Evolutionary conservation across 768 basidiomycete genomes (phyloP).

Genomic region (Suillus occidentalis): DNA sequence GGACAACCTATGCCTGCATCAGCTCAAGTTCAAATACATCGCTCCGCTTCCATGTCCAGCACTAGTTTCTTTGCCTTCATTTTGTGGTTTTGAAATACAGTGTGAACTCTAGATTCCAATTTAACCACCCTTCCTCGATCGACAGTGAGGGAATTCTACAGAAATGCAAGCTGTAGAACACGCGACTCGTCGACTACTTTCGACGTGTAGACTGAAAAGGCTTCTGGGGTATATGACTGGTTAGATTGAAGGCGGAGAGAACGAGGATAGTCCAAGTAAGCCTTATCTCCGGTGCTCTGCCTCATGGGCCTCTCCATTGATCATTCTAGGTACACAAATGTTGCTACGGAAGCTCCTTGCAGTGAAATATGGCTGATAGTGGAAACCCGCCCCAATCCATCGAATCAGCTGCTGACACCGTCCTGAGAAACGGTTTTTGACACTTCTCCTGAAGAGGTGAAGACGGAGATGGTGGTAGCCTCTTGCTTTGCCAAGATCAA

Average conservation of each 20-base stretch:
- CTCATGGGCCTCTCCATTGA: constrained; percentile 7
- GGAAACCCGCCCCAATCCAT: constrained; percentile 78
- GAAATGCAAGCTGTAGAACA: constrained; percentile 95
- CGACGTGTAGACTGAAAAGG: constrained; percentile 75
- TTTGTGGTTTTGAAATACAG: constrained; percentile 1
- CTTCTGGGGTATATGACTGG: constrained; percentile 85
- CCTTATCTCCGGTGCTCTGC: constrained; percentile 2
- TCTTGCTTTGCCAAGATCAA: constrained; percentile 94
- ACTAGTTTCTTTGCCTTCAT: constrained; percentile 29
- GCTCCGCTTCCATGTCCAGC: constrained; percentile 44
- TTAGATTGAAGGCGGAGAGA: constrained; percentile 83
- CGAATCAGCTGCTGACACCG: constrained; percentile 69
- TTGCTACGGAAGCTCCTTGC: constrained; percentile 92
- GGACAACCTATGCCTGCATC: neutral
- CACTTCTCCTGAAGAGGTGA: constrained; percentile 83
- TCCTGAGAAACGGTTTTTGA: constrained; percentile 94
- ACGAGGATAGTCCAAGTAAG: constrained; percentile 75
- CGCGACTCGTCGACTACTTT: constrained; percentile 84
- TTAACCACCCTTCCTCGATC: constrained; percentile 84
- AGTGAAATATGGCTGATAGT: constrained; percentile 95
- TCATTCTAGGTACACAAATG: constrained; percentile 75
- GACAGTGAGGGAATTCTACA: constrained; percentile 90
- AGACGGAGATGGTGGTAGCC: constrained; percentile 83
- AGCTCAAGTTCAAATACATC: neutral
- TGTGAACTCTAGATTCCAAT: constrained; percentile 68